phyloP scores from a whole-genome alignment of 768 basidiomycete species.

The Mycena vitilis region DNA sequence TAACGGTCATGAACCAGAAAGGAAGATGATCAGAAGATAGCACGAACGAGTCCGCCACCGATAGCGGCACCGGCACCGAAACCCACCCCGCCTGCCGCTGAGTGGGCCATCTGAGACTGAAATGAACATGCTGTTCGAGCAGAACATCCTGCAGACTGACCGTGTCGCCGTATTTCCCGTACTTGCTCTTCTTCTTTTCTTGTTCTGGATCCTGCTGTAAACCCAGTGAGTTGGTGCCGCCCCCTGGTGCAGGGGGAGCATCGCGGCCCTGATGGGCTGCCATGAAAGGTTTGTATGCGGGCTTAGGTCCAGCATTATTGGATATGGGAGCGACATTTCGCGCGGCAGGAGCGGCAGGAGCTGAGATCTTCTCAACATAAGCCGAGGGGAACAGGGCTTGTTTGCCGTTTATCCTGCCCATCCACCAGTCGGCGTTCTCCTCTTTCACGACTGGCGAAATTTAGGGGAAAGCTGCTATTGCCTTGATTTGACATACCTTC shows the following conservation, averaged over 20 bases:
- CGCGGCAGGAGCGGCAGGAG: slow-evolving; percentile 27
- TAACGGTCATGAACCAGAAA: background rate
- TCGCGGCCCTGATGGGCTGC: slow-evolving; percentile 56
- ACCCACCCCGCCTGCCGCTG: slow-evolving; percentile 71
- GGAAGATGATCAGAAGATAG: slow-evolving; percentile 48
- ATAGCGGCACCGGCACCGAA: slow-evolving; percentile 55
- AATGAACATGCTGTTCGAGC: background rate
- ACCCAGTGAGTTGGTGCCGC: slow-evolving; percentile 54
- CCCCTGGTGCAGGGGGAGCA: slow-evolving; percentile 50
- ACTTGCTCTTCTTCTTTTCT: slow-evolving; percentile 69
- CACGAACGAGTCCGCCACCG: slow-evolving; percentile 60
- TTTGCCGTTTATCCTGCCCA: slow-evolving; percentile 69
- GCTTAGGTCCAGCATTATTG: slow-evolving; percentile 42
- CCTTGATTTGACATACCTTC: slow-evolving; percentile 46
- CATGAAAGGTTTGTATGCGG: slow-evolving; percentile 57
- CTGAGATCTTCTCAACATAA: slow-evolving; percentile 69
- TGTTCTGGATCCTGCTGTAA: slow-evolving; percentile 56
- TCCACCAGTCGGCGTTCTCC: slow-evolving; percentile 91
- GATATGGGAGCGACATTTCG: slow-evolving; percentile 40
- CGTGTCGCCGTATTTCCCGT: slow-evolving; percentile 67
- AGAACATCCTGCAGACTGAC: slow-evolving; percentile 46
- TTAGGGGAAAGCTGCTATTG: too few relatives aligned
- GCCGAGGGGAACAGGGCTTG: slow-evolving; percentile 78
- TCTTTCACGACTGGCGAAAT: slow-evolving; percentile 66
- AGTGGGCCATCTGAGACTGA: slow-evolving; percentile 62